Evolutionary conservation across 441 rosid genomes (phyloP), one percentile per base, ranked within the genome.

Genomic region (Pelargonium fulgidum): DNA sequence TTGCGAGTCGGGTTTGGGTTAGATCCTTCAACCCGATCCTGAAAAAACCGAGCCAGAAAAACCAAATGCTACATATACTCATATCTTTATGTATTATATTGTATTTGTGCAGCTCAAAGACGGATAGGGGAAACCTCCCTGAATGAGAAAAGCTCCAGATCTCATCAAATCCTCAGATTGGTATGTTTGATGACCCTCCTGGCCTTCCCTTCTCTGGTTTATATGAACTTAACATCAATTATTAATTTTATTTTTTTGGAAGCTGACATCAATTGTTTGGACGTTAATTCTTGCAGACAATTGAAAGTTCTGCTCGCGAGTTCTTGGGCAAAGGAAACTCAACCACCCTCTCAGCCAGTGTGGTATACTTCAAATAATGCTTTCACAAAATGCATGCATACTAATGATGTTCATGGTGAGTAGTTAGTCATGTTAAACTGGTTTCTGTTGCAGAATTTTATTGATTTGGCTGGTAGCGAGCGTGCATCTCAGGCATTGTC

Each of bases 391-490:
- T 26, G 33, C 33, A 26, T 26, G 33, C 33, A 3, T 26, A 26
- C 33, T 26, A 26, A 26, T 26, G 33, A 1, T 26, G 33, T 26
- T 26, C 3, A 3, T 26, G 33, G 33, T 26, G 33, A 26, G 3
- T 26, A 26, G 33, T 26, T 26, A 26, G 33, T 26, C 33, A 26
- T 7, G 1, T 20, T 54, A 16, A 54, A 17, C 19, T 17, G 22
- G 62, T 7, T 74, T 64, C 68, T 76, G 68, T 62, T 72, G 80
- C 85, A 91, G 97, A 93, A 90, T 80, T 91, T 93, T 70, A 78
- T 91, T 72, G 99, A 93, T 82, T 77, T 93, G 78, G 99, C 97
- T 9, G 96, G 97, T 64, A 91, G 99, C 77, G 99, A 93, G 82
- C 96, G 91, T 19, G 99, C 99, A 72, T 93, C 97, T 62, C 97